Percentiles rank a stretch among this genome's conserved stretches.
phyloP scores from a whole-genome alignment of 2,329 filamentous ascomycete species.

The Colletotrichum echinochloae region DNA sequence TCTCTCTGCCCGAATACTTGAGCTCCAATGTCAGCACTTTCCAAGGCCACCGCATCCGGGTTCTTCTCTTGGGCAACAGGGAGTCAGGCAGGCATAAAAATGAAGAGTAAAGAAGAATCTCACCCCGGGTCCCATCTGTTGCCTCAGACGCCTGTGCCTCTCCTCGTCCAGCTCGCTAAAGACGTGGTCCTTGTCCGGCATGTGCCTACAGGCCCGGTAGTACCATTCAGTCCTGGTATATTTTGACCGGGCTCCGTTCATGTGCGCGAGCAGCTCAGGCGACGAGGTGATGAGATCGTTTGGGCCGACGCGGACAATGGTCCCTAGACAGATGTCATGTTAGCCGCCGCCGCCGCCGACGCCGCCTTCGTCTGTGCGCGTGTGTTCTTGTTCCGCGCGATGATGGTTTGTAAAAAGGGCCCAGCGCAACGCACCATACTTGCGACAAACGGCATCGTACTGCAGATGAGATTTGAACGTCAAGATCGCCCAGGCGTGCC shows the following conservation, averaged over 20 bases:
- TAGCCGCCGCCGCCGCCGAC: not conserved
- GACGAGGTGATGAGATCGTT: slow-evolving; percentile 56
- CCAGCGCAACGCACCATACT: slow-evolving; percentile 23
- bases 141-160: slow-evolving; percentile 52
- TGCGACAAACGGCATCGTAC: slow-evolving; percentile 30
- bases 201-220: slow-evolving; percentile 52
- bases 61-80: not conserved
- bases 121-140: slow-evolving; percentile 56
- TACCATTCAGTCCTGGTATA: slow-evolving; percentile 51
- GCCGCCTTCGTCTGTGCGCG: not conserved
- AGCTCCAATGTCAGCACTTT: not conserved
- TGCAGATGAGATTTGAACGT: slow-evolving; percentile 36
- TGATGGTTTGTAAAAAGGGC: no score
- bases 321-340: slow-evolving; percentile 41
- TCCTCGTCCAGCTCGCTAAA: slow-evolving; percentile 51
- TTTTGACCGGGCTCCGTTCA: slow-evolving; percentile 51
- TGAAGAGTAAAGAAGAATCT: not conserved
- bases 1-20: slow-evolving; percentile 62
- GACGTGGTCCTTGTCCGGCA: slow-evolving; percentile 52
- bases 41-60: not conserved
- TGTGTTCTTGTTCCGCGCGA: not conserved
- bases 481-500: slow-evolving; percentile 28
- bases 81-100: not conserved
- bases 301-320: slow-evolving; percentile 56
- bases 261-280: slow-evolving; percentile 49